Percentiles rank a stretch among this genome's conserved stretches.
Conservation (phyloP, 2,329 filamentous ascomycete species). For the Alternaria viburni region DNA sequence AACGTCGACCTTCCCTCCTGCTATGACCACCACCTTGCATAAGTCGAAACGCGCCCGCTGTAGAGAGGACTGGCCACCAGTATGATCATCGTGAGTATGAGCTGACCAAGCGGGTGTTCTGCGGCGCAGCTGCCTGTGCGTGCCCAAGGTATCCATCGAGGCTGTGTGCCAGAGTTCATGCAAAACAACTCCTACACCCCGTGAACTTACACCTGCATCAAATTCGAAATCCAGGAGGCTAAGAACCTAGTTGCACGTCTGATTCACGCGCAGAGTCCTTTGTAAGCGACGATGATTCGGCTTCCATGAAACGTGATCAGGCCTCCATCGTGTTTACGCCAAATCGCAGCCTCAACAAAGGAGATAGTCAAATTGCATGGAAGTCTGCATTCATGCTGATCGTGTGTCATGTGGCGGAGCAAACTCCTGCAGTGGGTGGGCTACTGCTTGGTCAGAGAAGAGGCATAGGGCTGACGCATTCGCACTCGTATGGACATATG, state of each 20-base stretch:
- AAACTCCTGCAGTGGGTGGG: constrained; percentile 1
- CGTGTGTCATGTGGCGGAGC: constrained; percentile 4
- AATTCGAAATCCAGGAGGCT: background rate
- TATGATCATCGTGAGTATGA: constrained; percentile 17
- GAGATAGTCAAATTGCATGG: constrained; percentile 12
- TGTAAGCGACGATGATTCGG: constrained; percentile 1
- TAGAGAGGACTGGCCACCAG: constrained; percentile 9
- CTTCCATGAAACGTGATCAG: background rate
- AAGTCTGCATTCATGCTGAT: constrained; percentile 14
- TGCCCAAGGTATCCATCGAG: constrained; percentile 6
- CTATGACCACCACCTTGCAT: constrained; percentile 20
- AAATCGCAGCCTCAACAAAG: background rate
- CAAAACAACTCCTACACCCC: background rate
- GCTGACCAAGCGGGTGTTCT: constrained; percentile 16
- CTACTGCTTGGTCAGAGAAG: background rate
- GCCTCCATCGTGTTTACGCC: background rate
- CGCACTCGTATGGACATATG: background rate
- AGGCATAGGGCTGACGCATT: constrained; percentile 11
- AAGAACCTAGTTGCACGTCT: background rate
- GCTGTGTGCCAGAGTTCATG: constrained; percentile 5
- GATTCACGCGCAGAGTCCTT: constrained; percentile 1
- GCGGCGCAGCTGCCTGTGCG: constrained; percentile 13
- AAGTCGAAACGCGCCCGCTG: constrained; percentile 27
- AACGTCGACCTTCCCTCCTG: constrained; percentile 10
- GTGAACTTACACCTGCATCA: constrained; percentile 1